Conservation (phyloP, 129 eudicot genomes). For the Artemisia annua region DNA sequence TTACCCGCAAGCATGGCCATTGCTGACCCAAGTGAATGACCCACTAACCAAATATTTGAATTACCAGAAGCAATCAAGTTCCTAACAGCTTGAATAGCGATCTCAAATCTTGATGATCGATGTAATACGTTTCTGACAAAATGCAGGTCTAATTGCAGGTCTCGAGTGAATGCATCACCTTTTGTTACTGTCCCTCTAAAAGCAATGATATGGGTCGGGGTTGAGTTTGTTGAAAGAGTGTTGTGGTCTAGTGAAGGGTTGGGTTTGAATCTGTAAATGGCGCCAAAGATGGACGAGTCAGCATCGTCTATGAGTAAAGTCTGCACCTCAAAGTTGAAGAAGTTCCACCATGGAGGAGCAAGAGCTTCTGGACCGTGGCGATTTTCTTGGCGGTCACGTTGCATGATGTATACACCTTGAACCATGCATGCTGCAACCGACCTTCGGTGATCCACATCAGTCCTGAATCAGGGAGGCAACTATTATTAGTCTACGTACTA, state of each 20-base stretch:
- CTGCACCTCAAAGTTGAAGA: constrained; percentile 55
- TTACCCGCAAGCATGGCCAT: constrained; percentile 90
- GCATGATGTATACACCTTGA: constrained; percentile 76
- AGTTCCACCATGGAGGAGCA: constrained; percentile 88
- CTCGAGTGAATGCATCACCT: constrained; percentile 70
- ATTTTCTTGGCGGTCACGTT: constrained; percentile 79
- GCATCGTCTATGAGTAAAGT: constrained; percentile 64
- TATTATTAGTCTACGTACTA: neutral
- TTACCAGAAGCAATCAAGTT: constrained; percentile 65
- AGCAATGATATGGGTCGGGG: constrained; percentile 66
- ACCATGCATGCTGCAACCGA: constrained; percentile 84
- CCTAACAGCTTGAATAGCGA: constrained; percentile 70
- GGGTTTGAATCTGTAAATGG: constrained; percentile 51
- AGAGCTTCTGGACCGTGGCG: constrained; percentile 62
- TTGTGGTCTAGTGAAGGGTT: constrained; percentile 17
- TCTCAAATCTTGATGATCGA: constrained; percentile 64
- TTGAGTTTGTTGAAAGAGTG: constrained; percentile 21
- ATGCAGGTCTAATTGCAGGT: constrained; percentile 65
- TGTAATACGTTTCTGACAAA: constrained; percentile 63
- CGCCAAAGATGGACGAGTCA: constrained; percentile 77
- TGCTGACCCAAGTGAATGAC: constrained; percentile 93
- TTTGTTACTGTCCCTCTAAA: constrained; percentile 83
- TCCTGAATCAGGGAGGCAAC: constrained; percentile 43
- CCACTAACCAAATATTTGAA: constrained; percentile 64
- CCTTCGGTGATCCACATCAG: constrained; percentile 69